Base-by-base conservation (phyloP, 148 eudicot species). In the Rhododendron ovatum region DNA sequence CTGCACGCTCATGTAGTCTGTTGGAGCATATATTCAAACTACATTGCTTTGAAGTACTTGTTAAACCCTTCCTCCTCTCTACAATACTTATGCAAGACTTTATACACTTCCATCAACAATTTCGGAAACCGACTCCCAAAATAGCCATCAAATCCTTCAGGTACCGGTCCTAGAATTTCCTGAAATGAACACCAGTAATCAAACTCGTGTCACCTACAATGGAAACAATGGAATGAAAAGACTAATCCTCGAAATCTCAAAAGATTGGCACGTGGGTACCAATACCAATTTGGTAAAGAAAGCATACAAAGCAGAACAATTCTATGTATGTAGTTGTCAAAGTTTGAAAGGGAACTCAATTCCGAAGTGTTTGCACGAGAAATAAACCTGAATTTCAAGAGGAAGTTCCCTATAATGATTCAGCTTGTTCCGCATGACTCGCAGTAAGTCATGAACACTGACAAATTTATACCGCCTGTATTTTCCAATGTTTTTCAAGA, bases 371-470 rank as follows among this genome's bases (percentile, higher is more conserved):
- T 35, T 39, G 78, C 39, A 26, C 35, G 59, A 80, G 50, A 82
- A 86, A 75, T 22, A 26, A 30, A 93, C 98, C 95, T 93, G 98
- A 82, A 97, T 93, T 69, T 95, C 93, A 48, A 76, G 81, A 69
- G 99, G 91, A 85, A 97, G 92, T 84, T 95, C 98, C 50, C 98
- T 89, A 80, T 93, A 97, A 84, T 97, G 99, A 89, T 95, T 97
- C 87, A 93, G 85, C 89, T 97, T 97, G 88, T 97, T 97, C 39
- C 99, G 89, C 84, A 97, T 90, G 71, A 95, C 96, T 43, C 99
- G 90, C 81, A 97, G 89, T 81, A 97, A 88, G 90, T 97, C 98
- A 41, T 98, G 95, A 30, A 97, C 93, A 80, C 98, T 95, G 73
- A 89, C 93, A 85, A 89, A 95, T 85, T 90, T 95, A 83, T 96